Evolutionary conservation across 1,284 basidiomycete species (phyloP).

Genomic region (Tausonia pullulans): DNA sequence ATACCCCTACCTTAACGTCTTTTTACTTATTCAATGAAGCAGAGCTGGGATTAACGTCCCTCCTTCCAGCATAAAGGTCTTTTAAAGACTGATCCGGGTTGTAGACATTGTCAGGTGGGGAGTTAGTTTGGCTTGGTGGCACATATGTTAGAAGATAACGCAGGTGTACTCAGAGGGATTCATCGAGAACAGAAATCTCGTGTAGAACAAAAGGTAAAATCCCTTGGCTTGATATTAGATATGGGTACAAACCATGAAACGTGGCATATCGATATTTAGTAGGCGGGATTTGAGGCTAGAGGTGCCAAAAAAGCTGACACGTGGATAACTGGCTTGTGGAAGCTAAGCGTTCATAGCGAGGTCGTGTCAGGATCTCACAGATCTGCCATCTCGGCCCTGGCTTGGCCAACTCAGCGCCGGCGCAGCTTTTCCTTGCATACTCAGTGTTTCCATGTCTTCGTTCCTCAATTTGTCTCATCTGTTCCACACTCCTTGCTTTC

Average conservation of each 20-base stretch:
- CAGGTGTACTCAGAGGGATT: slow-evolving; percentile 52
- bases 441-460: too few relatives aligned
- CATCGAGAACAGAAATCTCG: slow-evolving; percentile 50
- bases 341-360: slow-evolving; percentile 54
- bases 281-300: slow-evolving; percentile 51
- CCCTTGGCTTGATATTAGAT: slow-evolving; percentile 49
- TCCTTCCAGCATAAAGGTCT: slow-evolving; percentile 48
- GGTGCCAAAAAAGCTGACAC: slow-evolving; percentile 53
- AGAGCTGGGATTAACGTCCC: slow-evolving; percentile 47
- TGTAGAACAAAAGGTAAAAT: slow-evolving; percentile 54
- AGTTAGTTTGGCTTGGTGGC: slow-evolving; percentile 53
- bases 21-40: slow-evolving; percentile 53
- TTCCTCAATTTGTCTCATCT: too few relatives aligned
- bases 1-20: slow-evolving; percentile 54
- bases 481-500: too few relatives aligned
- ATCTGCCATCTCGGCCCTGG: slow-evolving; percentile 42
- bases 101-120: slow-evolving; percentile 53
- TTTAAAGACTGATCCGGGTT: slow-evolving; percentile 44
- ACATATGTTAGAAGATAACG: slow-evolving; percentile 55
- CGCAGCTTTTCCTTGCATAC: too few relatives aligned
- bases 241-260: slow-evolving; percentile 53
- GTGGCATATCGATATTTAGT: slow-evolving; percentile 54
- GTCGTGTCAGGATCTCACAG: slow-evolving; percentile 54
- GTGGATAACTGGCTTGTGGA: slow-evolving; percentile 53
- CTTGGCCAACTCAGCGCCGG: too few relatives aligned